Evolutionary conservation across 257 asterid species (phyloP), one percentile per base, ranked within the genome.

Genomic region (Capsicum rhomboideum): DNA sequence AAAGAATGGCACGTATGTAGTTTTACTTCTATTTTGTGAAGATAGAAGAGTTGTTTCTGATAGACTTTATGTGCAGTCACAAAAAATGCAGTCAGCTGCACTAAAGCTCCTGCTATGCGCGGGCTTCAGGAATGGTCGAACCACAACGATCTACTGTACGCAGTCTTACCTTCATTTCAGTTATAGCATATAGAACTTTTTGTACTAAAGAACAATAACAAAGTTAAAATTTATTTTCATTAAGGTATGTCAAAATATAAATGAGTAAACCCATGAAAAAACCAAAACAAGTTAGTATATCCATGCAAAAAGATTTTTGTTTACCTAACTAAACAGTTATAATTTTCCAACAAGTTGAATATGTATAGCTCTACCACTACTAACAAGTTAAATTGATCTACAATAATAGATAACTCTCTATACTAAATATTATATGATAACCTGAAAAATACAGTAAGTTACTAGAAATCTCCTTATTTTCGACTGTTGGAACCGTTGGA

Each of bases 1-100:
- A 10, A 2, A 9, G 16, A 4, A 10, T 13, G 8, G 0, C 23
- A 2, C 21, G 0, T 59, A 59, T 0, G 0, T 6, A 23, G 2
- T 11, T 11, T 28, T 59, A 21, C 17, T 23, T 34, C 3, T 13
- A 63, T 28, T 7, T 13, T 63, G 18, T 4, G 18, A 61, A 61
- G 68, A 61, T 61, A 11, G 1, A 23, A 23, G 23, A 4, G 10
- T 3, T 61, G 8, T 10, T 23, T 23, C 1, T 2, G 5, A 23
- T 61, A 23, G 10, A 26, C 4, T 23, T 61, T 61, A 59, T 59
- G 4, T 9, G 0, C n/a, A n/a, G n/a, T n/a, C n/a, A n/a, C n/a
- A n/a, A n/a, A n/a, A n/a, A n/a, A n/a, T n/a, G n/a, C n/a, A n/a
- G n/a, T n/a, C n/a, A n/a, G n/a, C n/a, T n/a, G n/a, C n/a, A n/a